Percentiles rank a stretch among this genome's conserved stretches.
Evolutionary conservation across 192 early-diverging fungal genomes (phyloP).

Genomic region (Coemansia sp.): DNA sequence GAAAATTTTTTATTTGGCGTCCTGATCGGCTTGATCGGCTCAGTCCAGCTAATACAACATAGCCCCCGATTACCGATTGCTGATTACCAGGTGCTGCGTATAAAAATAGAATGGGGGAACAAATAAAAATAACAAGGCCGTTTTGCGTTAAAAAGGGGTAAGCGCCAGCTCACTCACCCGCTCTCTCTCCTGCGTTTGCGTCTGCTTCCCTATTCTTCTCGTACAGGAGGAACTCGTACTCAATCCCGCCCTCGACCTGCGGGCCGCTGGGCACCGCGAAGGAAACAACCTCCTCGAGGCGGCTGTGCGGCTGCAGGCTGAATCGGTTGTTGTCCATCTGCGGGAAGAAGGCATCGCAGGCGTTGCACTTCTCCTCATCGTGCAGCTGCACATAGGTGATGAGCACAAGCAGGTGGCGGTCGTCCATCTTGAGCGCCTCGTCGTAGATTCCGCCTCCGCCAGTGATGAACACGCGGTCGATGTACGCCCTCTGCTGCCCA

Average conservation of each 20-base stretch:
- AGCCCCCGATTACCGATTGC: neutral
- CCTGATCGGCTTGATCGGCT: neutral
- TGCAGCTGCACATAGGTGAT: conserved; percentile 66
- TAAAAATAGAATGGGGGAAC: no score
- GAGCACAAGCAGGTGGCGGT: conserved; percentile 61
- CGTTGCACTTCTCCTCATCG: conserved; percentile 67
- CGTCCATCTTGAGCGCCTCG: conserved; percentile 61
- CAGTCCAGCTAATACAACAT: neutral
- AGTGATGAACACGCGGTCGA: conserved; percentile 71
- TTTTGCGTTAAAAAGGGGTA: neutral
- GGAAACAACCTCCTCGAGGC: conserved; percentile 53
- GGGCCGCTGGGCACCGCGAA: conserved; percentile 40
- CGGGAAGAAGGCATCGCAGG: conserved; percentile 84
- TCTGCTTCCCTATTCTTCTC: conserved; percentile 9
- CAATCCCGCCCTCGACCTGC: conserved; percentile 58
- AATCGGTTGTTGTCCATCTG: conserved; percentile 49
- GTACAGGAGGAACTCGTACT: conserved; percentile 64
- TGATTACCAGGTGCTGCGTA: neutral
- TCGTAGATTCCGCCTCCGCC: conserved; percentile 80
- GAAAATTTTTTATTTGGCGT: no score
- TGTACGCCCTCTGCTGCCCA: conserved; percentile 8
- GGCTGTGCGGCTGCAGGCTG: conserved; percentile 48
- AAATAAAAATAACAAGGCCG: no score
- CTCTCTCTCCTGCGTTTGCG: no score
- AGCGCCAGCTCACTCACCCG: neutral